A percentile compares a stretch with the other conserved stretches of the same genome.
Evolutionary conservation across 2,329 filamentous ascomycete genomes (phyloP).

Genomic region (Periconia sp.): DNA sequence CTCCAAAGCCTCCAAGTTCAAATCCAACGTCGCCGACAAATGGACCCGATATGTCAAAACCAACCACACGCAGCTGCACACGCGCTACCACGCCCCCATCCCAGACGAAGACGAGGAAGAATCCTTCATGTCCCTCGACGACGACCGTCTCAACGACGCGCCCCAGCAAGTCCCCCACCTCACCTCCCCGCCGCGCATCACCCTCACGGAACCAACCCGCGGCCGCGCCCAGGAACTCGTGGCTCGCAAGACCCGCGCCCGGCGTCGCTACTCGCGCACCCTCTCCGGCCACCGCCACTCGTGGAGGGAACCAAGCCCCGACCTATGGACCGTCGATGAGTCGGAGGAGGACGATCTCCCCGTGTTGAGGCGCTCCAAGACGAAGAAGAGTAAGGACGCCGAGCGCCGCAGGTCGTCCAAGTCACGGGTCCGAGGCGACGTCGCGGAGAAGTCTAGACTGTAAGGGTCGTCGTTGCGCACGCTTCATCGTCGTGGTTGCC

Average conservation of each 20-base stretch:
- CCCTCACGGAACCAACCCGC: constrained; percentile 35
- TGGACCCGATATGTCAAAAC: constrained; percentile 45
- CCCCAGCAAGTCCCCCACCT: constrained; percentile 34
- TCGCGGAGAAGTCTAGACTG: constrained; percentile 34
- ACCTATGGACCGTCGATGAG: constrained; percentile 47
- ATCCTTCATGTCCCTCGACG: constrained; percentile 41
- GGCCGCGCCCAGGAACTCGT: constrained; percentile 42
- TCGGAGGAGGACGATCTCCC: constrained; percentile 40
- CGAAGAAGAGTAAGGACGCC: constrained; percentile 37
- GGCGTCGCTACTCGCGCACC: constrained; percentile 37
- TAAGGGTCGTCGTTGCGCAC: constrained; percentile 9
- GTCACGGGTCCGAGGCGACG: constrained; percentile 28
- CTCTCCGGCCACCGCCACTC: constrained; percentile 44
- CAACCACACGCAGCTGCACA: constrained; percentile 36
- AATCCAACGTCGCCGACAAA: constrained; percentile 40
- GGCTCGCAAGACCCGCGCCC: constrained; percentile 29
- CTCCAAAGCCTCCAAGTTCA: constrained; percentile 42
- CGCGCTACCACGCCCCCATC: constrained; percentile 30
- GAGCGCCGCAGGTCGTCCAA: constrained; percentile 38
- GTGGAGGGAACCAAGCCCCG: constrained; percentile 45
- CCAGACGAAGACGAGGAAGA: constrained; percentile 31
- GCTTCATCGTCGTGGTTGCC: background rate
- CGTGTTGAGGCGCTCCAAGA: constrained; percentile 26
- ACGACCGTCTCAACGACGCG: constrained; percentile 34
- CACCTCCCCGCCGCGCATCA: constrained; percentile 25